A percentile compares a stretch with the other conserved stretches of the same genome.
These are phyloP conservation scores for Aspergillus ostianus DNA, from an alignment of 495 filamentous ascomycete species.

Conservation along the genomic window DNA sequence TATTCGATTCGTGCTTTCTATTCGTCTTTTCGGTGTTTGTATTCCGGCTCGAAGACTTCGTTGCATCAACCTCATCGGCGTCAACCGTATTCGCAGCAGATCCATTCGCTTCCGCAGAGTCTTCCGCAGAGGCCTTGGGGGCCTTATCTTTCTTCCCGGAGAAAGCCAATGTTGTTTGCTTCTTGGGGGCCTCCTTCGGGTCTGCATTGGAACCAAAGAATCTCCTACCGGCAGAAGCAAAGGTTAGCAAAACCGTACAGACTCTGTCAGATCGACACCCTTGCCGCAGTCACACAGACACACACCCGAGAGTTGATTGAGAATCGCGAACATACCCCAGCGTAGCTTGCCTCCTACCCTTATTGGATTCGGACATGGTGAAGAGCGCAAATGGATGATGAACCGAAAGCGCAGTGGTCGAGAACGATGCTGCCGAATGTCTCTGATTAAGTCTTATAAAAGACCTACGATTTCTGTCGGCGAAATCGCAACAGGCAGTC, in stretches of 20 bases:
- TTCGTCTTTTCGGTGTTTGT: conserved; percentile 17
- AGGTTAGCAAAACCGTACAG: not conserved
- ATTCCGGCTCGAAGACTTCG: conserved; percentile 28
- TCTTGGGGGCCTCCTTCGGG: conserved; percentile 47
- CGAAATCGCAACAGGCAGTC: not conserved
- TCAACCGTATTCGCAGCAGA: conserved; percentile 34
- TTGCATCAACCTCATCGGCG: conserved; percentile 37
- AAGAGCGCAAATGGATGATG: conserved; percentile 5
- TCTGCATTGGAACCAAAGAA: conserved; percentile 45
- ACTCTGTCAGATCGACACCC: not conserved
- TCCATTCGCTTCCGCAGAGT: conserved; percentile 8
- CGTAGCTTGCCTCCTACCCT: conserved; percentile 72
- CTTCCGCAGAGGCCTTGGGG: conserved; percentile 20
- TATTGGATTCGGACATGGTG: conserved; percentile 39
- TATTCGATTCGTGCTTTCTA: conserved; percentile 27
- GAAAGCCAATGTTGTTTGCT: conserved; percentile 75
- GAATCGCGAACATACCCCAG: conserved; percentile 85
- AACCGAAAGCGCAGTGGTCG: not conserved
- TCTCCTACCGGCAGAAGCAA: conserved; percentile 25
- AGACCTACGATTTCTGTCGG: not conserved
- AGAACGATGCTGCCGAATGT: not conserved
- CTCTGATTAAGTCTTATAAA: not conserved
- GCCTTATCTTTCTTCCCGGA: conserved; percentile 37
- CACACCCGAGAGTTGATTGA: conserved; percentile 83
- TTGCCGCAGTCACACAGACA: conserved; percentile 23